These are phyloP conservation scores for Aspergillus sp. DNA, from an alignment of 2,329 filamentous ascomycete genomes.

Conservation along the genomic window DNA sequence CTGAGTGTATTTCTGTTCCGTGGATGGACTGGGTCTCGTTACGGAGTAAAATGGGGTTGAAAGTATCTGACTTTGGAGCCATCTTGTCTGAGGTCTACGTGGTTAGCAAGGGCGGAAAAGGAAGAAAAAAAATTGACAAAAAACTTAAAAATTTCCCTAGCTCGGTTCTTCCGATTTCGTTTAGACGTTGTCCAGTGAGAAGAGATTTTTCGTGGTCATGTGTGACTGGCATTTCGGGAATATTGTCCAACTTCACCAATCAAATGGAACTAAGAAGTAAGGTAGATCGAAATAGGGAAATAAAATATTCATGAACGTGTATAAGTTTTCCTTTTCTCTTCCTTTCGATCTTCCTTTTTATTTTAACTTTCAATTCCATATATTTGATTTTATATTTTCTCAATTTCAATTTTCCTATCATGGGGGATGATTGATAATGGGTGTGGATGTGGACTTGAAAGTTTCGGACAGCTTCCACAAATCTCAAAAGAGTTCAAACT, in stretches of 20 bases:
- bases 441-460: background rate
- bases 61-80: background rate
- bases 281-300: no score
- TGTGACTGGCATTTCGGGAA: background rate
- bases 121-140: background rate
- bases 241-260: background rate
- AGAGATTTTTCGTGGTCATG: background rate
- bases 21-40: background rate
- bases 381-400: no score
- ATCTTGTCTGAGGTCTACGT: background rate
- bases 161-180: background rate
- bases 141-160: background rate
- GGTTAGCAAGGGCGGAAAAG: no score
- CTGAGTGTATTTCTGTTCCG: background rate
- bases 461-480: background rate
- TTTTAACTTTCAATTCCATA: no score
- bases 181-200: background rate
- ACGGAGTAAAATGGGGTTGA: background rate
- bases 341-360: no score
- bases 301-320: no score
- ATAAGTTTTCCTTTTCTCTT: no score
- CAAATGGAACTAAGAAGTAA: background rate
- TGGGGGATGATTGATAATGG: background rate
- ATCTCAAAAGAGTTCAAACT: background rate
- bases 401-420: background rate